Evolutionary conservation across 2,329 filamentous ascomycete species (phyloP).

Genomic region (Xenoacremonium recifei): DNA sequence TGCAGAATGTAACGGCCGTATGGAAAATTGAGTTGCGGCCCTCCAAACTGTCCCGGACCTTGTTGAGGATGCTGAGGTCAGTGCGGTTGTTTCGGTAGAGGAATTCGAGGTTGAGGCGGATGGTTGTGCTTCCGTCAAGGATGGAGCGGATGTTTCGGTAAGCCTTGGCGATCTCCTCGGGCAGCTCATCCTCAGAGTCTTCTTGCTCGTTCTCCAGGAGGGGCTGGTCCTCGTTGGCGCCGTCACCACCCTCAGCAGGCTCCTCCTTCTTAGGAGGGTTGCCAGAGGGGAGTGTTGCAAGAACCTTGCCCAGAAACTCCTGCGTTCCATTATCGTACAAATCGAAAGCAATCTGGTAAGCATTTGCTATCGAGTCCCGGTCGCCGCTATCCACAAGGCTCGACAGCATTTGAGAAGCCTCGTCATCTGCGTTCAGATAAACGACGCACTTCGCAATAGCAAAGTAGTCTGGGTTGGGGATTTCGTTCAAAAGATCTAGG

Average conservation of each 20-base stretch:
- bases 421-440: constrained; percentile 86
- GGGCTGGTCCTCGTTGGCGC: constrained; percentile 45
- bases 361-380: constrained; percentile 74
- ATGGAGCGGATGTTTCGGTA: constrained; percentile 65
- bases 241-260: constrained; percentile 43
- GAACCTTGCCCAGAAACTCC: constrained; percentile 89
- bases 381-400: constrained; percentile 80
- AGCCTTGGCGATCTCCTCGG: constrained; percentile 53
- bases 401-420: constrained; percentile 83
- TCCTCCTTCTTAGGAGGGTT: constrained; percentile 42
- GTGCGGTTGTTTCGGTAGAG: constrained; percentile 93
- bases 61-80: constrained; percentile 89
- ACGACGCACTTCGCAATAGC: constrained; percentile 97
- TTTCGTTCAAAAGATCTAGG: constrained; percentile 91
- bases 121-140: constrained; percentile 87
- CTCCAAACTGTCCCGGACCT: constrained; percentile 92
- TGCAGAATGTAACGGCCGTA: constrained; percentile 93
- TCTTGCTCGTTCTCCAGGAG: constrained; percentile 50
- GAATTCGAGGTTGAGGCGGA: constrained; percentile 94
- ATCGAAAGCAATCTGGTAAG: constrained; percentile 97
- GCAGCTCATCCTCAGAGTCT: constrained; percentile 52
- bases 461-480: constrained; percentile 92
- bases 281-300: constrained; percentile 69
- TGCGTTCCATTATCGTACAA: constrained; percentile 98
- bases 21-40: constrained; percentile 98